These are phyloP conservation scores for Ramaria rubella DNA, from an alignment of 768 basidiomycete genomes.

Conservation along the genomic window DNA sequence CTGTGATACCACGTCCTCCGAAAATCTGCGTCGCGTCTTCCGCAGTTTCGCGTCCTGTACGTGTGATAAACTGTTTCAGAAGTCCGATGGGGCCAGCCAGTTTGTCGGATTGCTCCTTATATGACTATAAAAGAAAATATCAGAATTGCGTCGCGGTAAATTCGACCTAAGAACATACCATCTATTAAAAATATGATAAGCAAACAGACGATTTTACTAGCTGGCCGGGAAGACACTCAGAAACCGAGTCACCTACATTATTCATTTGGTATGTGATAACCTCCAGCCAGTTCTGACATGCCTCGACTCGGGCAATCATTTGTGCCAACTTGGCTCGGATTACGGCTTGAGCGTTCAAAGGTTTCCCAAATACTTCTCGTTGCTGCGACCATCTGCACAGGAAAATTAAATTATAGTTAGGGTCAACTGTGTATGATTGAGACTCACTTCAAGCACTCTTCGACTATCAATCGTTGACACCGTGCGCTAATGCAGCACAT, in stretches of 20 bases:
- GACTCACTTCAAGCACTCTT: conserved; percentile 79
- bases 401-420: conserved; percentile 7
- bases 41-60: conserved; percentile 47
- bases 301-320: conserved; percentile 90
- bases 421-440: not conserved
- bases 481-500: conserved; percentile 63
- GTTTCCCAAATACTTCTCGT: conserved; percentile 86
- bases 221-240: not conserved
- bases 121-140: conserved; percentile 41
- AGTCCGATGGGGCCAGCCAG: conserved; percentile 86
- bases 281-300: conserved; percentile 85
- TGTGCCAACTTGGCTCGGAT: conserved; percentile 79
- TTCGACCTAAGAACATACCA: conserved; percentile 1
- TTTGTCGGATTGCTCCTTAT: conserved; percentile 75
- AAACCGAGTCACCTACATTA: conserved; percentile 42
- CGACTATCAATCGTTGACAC: conserved; percentile 74
- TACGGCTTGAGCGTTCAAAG: conserved; percentile 73
- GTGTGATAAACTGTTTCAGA: conserved; percentile 68
- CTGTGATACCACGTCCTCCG: conserved; percentile 83
- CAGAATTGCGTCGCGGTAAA: conserved; percentile 12
- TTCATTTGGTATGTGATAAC: conserved; percentile 89
- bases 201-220: not conserved
- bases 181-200: not conserved
- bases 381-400: conserved; percentile 74
- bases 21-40: conserved; percentile 80